phyloP scores from a whole-genome alignment of 2,329 filamentous ascomycete species.

The Rutstroemia sp. region DNA sequence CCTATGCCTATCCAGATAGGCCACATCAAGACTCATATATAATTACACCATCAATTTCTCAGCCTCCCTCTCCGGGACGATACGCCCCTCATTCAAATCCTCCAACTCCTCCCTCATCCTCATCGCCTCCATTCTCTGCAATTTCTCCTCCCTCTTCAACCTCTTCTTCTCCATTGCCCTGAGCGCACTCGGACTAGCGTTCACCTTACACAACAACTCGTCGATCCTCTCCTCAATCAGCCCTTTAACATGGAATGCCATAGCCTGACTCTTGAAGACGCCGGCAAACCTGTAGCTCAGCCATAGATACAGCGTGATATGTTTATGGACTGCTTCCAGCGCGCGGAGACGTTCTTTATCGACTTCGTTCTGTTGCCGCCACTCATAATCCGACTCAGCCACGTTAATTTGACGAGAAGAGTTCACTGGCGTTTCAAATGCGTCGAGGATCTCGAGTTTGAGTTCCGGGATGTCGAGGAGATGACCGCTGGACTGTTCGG shows the following conservation, averaged over 20 bases:
- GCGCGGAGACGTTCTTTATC: constrained; percentile 45
- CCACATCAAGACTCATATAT: too few relatives aligned
- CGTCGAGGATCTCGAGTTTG: constrained; percentile 21
- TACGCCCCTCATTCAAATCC: background rate
- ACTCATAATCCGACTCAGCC: constrained; percentile 15
- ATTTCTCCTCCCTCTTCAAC: background rate
- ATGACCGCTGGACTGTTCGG: constrained; percentile 64
- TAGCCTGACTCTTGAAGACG: constrained; percentile 64
- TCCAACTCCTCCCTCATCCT: background rate
- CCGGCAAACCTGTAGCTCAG: constrained; percentile 82
- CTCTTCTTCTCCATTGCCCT: background rate
- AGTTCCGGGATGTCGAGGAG: constrained; percentile 73
- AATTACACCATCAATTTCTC: too few relatives aligned
- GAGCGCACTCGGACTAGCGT: background rate
- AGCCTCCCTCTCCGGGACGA: too few relatives aligned
- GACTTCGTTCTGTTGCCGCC: constrained; percentile 24
- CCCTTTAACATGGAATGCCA: constrained; percentile 73
- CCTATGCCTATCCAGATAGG: too few relatives aligned
- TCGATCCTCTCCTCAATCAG: constrained; percentile 69
- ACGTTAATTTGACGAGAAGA: background rate
- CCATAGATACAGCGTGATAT: constrained; percentile 84
- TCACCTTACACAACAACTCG: constrained; percentile 12
- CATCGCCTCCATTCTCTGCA: background rate
- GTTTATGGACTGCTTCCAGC: constrained; percentile 74
- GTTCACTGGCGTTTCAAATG: background rate